phyloP scores from a whole-genome alignment of 2,329 filamentous ascomycete species.

The Cyanodermella asteris region DNA sequence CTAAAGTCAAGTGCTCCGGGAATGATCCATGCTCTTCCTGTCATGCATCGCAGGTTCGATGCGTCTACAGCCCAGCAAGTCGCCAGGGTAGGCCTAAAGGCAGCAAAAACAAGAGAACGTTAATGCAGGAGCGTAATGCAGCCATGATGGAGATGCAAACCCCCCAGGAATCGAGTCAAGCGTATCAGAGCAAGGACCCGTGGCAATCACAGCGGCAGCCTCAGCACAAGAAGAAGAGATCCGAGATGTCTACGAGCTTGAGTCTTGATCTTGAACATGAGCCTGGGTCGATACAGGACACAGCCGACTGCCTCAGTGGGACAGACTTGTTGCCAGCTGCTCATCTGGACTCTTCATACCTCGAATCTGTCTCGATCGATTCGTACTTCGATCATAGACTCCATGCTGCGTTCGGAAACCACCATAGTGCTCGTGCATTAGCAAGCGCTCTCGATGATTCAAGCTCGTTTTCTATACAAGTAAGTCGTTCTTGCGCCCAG shows the following conservation, averaged over 20 bases:
- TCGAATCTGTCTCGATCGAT: no score
- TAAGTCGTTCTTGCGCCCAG: no score
- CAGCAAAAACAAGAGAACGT: constrained; percentile 10
- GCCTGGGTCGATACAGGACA: background rate
- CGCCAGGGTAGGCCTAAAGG: constrained; percentile 9
- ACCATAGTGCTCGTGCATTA: no score
- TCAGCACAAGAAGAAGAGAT: constrained; percentile 1
- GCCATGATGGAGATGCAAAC: constrained; percentile 1
- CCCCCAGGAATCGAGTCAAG: constrained; percentile 1
- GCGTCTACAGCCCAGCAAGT: constrained; percentile 8
- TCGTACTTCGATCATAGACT: no score
- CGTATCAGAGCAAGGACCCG: constrained; percentile 1
- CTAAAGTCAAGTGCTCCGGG: constrained; percentile 9
- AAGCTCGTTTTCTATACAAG: no score
- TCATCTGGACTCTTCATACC: no score
- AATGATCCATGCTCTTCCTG: constrained; percentile 8
- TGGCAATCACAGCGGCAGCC: background rate
- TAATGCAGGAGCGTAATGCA: constrained; percentile 5
- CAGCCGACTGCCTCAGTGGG: background rate
- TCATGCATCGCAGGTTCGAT: constrained; percentile 5
- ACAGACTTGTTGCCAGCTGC: no score
- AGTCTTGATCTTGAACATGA: background rate
- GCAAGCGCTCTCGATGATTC: no score
- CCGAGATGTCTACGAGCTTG: constrained; percentile 1
- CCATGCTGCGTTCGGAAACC: no score